phyloP scores from a whole-genome alignment of 2,329 filamentous ascomycete genomes.

The Graphiopsis chlorocephala region DNA sequence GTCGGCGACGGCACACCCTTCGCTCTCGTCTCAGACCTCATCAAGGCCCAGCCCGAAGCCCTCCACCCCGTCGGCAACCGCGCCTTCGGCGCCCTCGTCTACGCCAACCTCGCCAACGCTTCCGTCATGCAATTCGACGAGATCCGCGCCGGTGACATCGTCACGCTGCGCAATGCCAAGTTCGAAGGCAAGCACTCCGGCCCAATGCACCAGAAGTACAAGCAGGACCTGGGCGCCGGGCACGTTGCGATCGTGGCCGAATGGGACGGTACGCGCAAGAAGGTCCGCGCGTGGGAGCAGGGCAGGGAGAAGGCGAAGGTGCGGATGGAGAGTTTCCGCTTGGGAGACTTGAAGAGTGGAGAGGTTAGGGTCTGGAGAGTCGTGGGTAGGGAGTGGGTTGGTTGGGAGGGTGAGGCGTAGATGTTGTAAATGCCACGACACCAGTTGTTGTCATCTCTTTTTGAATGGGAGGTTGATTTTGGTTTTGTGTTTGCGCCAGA shows the following conservation, averaged over 20 bases:
- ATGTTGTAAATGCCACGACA: not conserved
- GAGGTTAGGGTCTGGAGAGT: slow-evolving; percentile 98
- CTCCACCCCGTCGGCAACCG: slow-evolving; percentile 83
- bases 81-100: slow-evolving; percentile 87
- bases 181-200: slow-evolving; percentile 90
- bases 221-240: slow-evolving; percentile 66
- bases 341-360: slow-evolving; percentile 86
- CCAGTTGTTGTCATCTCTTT: not conserved
- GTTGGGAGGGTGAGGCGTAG: slow-evolving; percentile 60
- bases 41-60: slow-evolving; percentile 63
- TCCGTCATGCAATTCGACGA: slow-evolving; percentile 87
- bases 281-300: slow-evolving; percentile 93
- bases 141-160: slow-evolving; percentile 88
- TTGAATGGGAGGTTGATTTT: not conserved
- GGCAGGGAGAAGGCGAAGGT: slow-evolving; percentile 84
- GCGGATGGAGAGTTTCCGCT: slow-evolving; percentile 70
- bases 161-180: slow-evolving; percentile 86
- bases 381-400: slow-evolving; percentile 87
- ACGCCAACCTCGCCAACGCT: slow-evolving; percentile 92
- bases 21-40: slow-evolving; percentile 72
- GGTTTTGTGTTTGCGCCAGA: not conserved
- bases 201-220: slow-evolving; percentile 93
- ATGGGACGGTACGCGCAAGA: slow-evolving; percentile 99
- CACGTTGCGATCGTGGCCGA: slow-evolving; percentile 91
- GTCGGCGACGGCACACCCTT: slow-evolving; percentile 83